phyloP scores from a whole-genome alignment of 768 basidiomycete genomes.

The Hericium erinaceus region DNA sequence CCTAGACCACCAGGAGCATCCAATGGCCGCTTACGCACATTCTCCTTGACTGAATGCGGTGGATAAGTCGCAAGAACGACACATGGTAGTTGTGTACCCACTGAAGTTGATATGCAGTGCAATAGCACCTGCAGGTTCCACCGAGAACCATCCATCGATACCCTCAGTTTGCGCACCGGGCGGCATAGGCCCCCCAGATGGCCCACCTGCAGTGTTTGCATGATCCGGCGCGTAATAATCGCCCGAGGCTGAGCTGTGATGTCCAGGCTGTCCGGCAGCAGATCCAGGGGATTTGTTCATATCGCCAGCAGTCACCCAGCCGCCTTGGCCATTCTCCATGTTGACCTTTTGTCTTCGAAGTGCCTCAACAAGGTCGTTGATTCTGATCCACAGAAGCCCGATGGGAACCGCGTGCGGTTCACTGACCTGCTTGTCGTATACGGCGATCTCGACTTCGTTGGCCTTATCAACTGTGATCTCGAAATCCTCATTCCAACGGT shows the following conservation, averaged over 20 bases:
- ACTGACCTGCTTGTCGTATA: conserved; percentile 85
- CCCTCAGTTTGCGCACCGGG: conserved; percentile 45
- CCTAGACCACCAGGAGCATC: conserved; percentile 89
- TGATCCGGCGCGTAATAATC: conserved; percentile 9
- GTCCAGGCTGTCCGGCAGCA: conserved; percentile 2
- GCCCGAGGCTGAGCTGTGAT: conserved; percentile 10
- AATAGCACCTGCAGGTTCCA: conserved; percentile 95
- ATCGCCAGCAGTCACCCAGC: conserved; percentile 93
- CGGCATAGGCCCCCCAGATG: neutral
- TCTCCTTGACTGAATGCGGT: conserved; percentile 77
- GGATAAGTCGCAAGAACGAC: conserved; percentile 5
- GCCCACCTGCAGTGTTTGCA: neutral
- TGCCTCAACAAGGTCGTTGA: conserved; percentile 91
- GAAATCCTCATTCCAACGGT: conserved; percentile 97
- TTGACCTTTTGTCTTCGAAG: conserved; percentile 86
- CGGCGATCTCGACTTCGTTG: conserved; percentile 93
- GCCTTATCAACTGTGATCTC: conserved; percentile 96
- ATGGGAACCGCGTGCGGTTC: conserved; percentile 81
- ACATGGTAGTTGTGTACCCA: conserved; percentile 31
- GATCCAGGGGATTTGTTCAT: conserved; percentile 38
- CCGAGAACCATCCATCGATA: conserved; percentile 94
- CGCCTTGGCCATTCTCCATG: conserved; percentile 76
- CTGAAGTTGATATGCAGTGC: conserved; percentile 85
- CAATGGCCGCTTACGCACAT: conserved; percentile 89
- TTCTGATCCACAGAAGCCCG: conserved; percentile 89